phyloP scores from a whole-genome alignment of 352 stramenopile species.

The Phytopythium montanum region DNA sequence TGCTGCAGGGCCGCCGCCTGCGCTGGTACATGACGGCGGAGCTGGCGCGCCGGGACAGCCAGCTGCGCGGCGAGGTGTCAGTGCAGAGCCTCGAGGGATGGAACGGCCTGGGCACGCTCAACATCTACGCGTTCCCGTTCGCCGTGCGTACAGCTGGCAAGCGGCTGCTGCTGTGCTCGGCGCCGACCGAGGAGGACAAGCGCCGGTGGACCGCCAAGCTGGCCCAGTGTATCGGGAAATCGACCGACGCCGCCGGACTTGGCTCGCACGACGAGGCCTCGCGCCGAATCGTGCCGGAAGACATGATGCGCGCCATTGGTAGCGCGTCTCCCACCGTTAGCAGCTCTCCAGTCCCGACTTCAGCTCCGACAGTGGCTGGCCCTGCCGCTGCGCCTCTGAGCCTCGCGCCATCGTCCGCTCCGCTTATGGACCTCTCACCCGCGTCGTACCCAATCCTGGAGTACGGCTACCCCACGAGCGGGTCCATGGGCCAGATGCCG shows the following conservation, averaged over 20 bases:
- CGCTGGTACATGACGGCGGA: slow-evolving; percentile 68
- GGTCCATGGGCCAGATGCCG: slow-evolving; percentile 4
- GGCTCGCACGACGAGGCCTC: slow-evolving; percentile 19
- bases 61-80: slow-evolving; percentile 58
- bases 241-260: slow-evolving; percentile 11
- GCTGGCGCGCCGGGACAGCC: slow-evolving; percentile 34
- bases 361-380: slow-evolving; percentile 1
- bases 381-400: slow-evolving; percentile 1
- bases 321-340: background rate
- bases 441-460: slow-evolving; percentile 3
- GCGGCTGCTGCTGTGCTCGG: slow-evolving; percentile 56
- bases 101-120: slow-evolving; percentile 51
- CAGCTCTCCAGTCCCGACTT: background rate
- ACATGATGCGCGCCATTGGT: slow-evolving; percentile 24
- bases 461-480: slow-evolving; percentile 4
- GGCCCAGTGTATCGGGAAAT: slow-evolving; percentile 20
- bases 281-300: slow-evolving; percentile 49
- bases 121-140: slow-evolving; percentile 54
- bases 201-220: slow-evolving; percentile 45
- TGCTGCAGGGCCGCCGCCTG: slow-evolving; percentile 53
- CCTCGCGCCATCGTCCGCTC: slow-evolving; percentile 12
- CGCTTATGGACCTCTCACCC: slow-evolving; percentile 5
- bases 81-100: slow-evolving; percentile 56
- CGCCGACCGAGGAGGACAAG: slow-evolving; percentile 35
- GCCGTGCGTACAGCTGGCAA: slow-evolving; percentile 55